These are phyloP conservation scores for Phycomyces blakesleeanus DNA, from an alignment of 192 early-diverging fungal species.

Conservation along the genomic window DNA sequence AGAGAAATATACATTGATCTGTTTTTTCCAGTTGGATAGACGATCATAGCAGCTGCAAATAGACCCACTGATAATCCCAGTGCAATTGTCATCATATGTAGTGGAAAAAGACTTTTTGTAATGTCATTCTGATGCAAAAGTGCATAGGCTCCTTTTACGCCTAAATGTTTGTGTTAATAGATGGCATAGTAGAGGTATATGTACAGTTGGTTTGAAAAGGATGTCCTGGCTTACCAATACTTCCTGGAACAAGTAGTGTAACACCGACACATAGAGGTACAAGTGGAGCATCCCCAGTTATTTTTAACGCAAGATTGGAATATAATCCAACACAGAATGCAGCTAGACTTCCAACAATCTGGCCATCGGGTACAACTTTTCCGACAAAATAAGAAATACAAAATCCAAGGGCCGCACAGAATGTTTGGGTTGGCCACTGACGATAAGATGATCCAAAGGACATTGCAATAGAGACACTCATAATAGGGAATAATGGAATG, in stretches of 20 bases:
- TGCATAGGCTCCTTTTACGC: constrained; percentile 28
- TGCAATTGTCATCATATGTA: constrained; percentile 26
- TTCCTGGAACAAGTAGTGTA: constrained; percentile 79
- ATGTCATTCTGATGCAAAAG: constrained; percentile 24
- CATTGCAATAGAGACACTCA: constrained; percentile 49
- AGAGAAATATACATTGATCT: constrained; percentile 29
- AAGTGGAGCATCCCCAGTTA: constrained; percentile 44
- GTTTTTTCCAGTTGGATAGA: constrained; percentile 25
- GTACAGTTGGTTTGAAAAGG: too few relatives aligned
- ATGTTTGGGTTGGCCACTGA: constrained; percentile 24
- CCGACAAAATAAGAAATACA: constrained; percentile 23
- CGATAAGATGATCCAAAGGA: constrained; percentile 56
- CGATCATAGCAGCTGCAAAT: constrained; percentile 29
- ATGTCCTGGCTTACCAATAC: constrained; percentile 36
- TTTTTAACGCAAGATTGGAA: constrained; percentile 29
- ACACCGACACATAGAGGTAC: constrained; percentile 81
- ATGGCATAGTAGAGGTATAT: too few relatives aligned
- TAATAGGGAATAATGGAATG: constrained; percentile 42
- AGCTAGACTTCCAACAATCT: constrained; percentile 25
- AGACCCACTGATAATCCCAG: constrained; percentile 19
- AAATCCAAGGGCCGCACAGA: constrained; percentile 18
- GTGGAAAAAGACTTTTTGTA: constrained; percentile 9
- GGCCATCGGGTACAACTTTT: constrained; percentile 21
- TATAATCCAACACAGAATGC: constrained; percentile 33
- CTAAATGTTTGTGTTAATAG: constrained; percentile 3